Evolutionary conservation across 352 stramenopile species (phyloP).

Genomic region (Globisporangium spinosum): DNA sequence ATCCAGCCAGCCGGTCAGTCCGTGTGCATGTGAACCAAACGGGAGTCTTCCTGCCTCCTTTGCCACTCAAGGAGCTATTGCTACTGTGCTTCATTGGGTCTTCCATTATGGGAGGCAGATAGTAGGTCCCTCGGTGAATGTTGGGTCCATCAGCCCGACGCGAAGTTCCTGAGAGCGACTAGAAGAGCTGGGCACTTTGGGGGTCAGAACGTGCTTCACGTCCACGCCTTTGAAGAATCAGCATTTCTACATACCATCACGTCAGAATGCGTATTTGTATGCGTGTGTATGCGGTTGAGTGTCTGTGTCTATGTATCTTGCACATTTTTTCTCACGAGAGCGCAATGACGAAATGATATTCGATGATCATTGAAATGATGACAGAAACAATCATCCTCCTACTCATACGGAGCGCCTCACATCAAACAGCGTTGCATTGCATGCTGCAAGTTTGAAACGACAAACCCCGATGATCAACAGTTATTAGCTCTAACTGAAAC

Average conservation of each 20-base stretch:
- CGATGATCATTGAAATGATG: constrained; percentile 24
- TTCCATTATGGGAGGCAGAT: constrained; percentile 64
- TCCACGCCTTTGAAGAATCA: constrained; percentile 66
- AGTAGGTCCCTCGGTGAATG: constrained; percentile 64
- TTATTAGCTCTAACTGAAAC: constrained; percentile 91
- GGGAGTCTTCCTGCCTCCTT: constrained; percentile 33
- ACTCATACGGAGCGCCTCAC: constrained; percentile 60
- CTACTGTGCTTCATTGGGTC: constrained; percentile 50
- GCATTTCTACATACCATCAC: constrained; percentile 61
- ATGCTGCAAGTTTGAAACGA: neutral
- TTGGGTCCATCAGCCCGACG: constrained; percentile 79
- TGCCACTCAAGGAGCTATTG: constrained; percentile 60
- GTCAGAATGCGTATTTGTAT: constrained; percentile 4
- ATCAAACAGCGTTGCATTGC: constrained; percentile 7
- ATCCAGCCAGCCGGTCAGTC: neutral
- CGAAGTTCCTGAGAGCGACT: constrained; percentile 55
- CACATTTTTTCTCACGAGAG: constrained; percentile 15
- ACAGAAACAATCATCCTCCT: constrained; percentile 61
- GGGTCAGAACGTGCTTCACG: constrained; percentile 55
- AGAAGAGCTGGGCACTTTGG: constrained; percentile 80
- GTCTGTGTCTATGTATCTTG: constrained; percentile 12
- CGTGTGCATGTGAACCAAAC: constrained; percentile 12
- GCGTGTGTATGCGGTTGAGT: constrained; percentile 5
- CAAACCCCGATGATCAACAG: constrained; percentile 67
- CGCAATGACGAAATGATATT: constrained; percentile 44